These are phyloP conservation scores for Wickerhamomyces alni DNA, from an alignment of 805 yeast genomes.

Conservation along the genomic window DNA sequence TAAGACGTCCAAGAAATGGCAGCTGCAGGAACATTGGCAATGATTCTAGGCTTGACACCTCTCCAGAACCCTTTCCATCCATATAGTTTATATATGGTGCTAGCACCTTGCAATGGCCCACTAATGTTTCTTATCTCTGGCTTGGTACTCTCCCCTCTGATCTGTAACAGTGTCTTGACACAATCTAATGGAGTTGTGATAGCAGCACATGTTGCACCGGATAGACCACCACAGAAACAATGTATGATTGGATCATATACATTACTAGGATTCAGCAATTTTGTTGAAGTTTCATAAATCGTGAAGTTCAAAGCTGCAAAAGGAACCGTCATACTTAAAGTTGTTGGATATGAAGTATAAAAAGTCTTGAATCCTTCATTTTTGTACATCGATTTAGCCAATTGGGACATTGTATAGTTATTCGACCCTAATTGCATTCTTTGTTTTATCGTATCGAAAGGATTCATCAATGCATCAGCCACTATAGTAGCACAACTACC, in stretches of 20 bases:
- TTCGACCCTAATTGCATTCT: conserved; percentile 67
- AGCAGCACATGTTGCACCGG: conserved; percentile 95
- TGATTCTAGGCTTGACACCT: conserved; percentile 86
- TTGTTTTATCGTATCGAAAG: conserved; percentile 92
- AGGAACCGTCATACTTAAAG: conserved; percentile 86
- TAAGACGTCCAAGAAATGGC: conserved; percentile 98
- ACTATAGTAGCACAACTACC: conserved; percentile 93
- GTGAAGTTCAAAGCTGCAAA: conserved; percentile 94
- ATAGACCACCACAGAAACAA: conserved; percentile 87
- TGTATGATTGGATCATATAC: conserved; percentile 84
- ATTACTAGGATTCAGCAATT: conserved; percentile 69
- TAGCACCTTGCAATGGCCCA: conserved; percentile 68
- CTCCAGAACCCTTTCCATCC: conserved; percentile 68
- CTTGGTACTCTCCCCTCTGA: conserved; percentile 51
- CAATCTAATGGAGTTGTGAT: conserved; percentile 92
- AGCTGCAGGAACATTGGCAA: conserved; percentile 91
- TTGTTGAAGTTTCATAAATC: conserved; percentile 80
- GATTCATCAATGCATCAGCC: conserved; percentile 94
- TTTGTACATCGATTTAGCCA: conserved; percentile 44
- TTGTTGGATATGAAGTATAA: conserved; percentile 90
- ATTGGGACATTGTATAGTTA: conserved; percentile 21
- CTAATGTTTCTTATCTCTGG: conserved; percentile 46
- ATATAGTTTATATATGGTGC: conserved; percentile 52
- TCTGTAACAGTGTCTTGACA: conserved; percentile 85
- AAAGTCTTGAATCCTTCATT: conserved; percentile 75